Evolutionary conservation across 192 early-diverging fungal species (phyloP).

Genomic region (Podila epigama): DNA sequence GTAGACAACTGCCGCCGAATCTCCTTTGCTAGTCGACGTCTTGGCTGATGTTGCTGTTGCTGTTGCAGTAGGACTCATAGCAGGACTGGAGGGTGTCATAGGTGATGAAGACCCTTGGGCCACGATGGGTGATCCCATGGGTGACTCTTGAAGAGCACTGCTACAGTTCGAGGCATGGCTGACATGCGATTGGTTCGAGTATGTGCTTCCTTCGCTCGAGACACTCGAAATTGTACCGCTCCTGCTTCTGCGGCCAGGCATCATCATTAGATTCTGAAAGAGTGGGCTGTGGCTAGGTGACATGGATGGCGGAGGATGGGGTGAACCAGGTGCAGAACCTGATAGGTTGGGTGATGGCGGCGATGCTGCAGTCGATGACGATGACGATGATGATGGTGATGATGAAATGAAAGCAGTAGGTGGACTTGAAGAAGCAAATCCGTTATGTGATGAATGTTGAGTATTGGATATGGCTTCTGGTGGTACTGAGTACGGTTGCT

Average conservation of each 20-base stretch:
- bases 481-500: no score
- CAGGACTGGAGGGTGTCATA: not conserved
- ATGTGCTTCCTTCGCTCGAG: not conserved
- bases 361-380: no score
- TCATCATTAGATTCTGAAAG: conserved; percentile 12
- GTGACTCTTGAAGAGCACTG: not conserved
- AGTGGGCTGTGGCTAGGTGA: conserved; percentile 21
- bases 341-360: no score
- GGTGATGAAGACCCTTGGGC: not conserved
- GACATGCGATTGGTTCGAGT: not conserved
- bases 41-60: not conserved
- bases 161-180: conserved; percentile 5
- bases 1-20: conserved; percentile 50
- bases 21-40: not conserved
- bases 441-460: not conserved
- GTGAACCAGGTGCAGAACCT: no score
- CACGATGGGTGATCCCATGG: not conserved
- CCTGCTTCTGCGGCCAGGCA: not conserved
- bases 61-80: not conserved
- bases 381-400: no score
- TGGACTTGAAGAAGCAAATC: not conserved
- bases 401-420: not conserved
- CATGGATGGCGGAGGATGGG: not conserved
- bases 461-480: no score
- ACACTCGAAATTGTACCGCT: conserved; percentile 17